Conservation (phyloP, 1,139 yeast species). For the Casaregolazyma lundiana region DNA sequence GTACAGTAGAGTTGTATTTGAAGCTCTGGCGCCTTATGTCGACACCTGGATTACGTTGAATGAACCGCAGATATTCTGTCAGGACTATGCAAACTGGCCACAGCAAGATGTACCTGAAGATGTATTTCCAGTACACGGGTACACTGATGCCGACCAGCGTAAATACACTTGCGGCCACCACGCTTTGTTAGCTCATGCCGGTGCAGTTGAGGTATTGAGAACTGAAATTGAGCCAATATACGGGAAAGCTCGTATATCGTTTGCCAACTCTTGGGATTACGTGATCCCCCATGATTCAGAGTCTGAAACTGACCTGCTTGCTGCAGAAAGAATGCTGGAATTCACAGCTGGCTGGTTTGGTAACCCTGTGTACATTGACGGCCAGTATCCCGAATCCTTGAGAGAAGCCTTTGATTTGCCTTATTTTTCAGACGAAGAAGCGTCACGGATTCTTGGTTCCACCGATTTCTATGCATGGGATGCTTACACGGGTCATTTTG, state of each 20-base stretch:
- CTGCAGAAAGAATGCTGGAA: slow-evolving; percentile 33
- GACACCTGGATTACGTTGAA: slow-evolving; percentile 36
- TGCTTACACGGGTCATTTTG: slow-evolving; percentile 35
- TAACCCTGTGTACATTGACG: slow-evolving; percentile 34
- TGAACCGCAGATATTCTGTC: slow-evolving; percentile 33
- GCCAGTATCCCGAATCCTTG: slow-evolving; percentile 35
- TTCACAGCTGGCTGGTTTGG: slow-evolving; percentile 32
- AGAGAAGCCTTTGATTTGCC: slow-evolving; percentile 25
- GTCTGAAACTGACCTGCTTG: slow-evolving; percentile 20
- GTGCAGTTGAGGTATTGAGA: slow-evolving; percentile 32
- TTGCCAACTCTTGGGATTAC: slow-evolving; percentile 28
- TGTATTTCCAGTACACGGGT: slow-evolving; percentile 23
- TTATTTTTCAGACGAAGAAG: slow-evolving; percentile 32
- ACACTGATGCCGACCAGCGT: slow-evolving; percentile 15
- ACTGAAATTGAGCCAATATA: slow-evolving; percentile 29
- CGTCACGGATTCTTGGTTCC: slow-evolving; percentile 25
- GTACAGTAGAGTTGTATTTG: slow-evolving; percentile 35
- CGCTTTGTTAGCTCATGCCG: slow-evolving; percentile 33
- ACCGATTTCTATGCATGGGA: slow-evolving; percentile 39
- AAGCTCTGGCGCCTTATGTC: slow-evolving; percentile 36
- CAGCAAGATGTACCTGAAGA: slow-evolving; percentile 18
- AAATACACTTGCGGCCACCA: slow-evolving; percentile 28
- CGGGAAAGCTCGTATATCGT: slow-evolving; percentile 28
- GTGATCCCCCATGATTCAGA: slow-evolving; percentile 22
- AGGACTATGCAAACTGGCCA: slow-evolving; percentile 22